Conservation (phyloP, 106 monocot genomes). For the Dioscorea zingiberensis region DNA sequence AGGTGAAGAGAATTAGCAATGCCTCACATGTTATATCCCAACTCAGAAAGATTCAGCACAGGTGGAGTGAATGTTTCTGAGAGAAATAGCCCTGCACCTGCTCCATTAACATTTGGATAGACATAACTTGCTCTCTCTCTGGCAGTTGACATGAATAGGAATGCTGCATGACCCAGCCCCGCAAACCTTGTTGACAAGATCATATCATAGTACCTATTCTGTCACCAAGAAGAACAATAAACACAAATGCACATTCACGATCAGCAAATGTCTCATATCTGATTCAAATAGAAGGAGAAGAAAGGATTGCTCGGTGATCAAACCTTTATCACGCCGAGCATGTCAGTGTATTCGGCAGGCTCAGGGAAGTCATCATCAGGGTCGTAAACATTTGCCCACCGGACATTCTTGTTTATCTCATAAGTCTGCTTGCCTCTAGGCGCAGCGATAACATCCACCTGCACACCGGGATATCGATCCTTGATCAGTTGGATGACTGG, state of each 20-base stretch:
- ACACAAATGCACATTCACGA: neutral
- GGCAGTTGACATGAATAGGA: constrained; percentile 75
- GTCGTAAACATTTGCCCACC: constrained; percentile 77
- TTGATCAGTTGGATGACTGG: constrained; percentile 73
- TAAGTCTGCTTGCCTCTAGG: constrained; percentile 83
- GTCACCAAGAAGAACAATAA: neutral
- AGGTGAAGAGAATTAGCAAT: no score
- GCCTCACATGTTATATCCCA: constrained; percentile 78
- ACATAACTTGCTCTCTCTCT: constrained; percentile 79
- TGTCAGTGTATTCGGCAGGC: constrained; percentile 76
- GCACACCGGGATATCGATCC: constrained; percentile 82
- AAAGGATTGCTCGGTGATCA: neutral
- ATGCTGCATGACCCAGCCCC: constrained; percentile 72
- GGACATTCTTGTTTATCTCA: constrained; percentile 86
- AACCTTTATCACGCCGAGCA: constrained; percentile 76
- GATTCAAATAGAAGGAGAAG: no score
- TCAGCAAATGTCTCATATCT: no score
- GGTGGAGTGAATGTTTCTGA: constrained; percentile 63
- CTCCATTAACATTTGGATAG: constrained; percentile 77
- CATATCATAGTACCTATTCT: constrained; percentile 86
- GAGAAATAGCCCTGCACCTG: constrained; percentile 71
- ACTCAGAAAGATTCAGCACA: constrained; percentile 52
- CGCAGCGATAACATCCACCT: constrained; percentile 54
- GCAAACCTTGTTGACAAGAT: constrained; percentile 74
- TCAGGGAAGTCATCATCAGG: constrained; percentile 61